These are phyloP conservation scores for Kwoniella shivajii DNA, from an alignment of 1,284 basidiomycete species.

Conservation along the genomic window DNA sequence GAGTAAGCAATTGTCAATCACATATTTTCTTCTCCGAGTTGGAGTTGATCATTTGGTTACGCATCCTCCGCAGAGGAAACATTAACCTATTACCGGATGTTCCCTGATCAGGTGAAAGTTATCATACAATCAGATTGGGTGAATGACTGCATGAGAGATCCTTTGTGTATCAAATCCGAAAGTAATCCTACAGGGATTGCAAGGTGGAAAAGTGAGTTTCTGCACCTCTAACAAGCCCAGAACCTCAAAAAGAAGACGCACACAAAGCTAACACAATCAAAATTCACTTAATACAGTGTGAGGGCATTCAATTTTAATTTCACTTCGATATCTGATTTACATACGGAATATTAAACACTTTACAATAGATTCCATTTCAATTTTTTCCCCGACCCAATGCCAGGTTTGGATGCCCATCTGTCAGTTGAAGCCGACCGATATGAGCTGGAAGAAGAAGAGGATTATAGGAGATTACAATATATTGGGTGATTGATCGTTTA, in stretches of 20 bases:
- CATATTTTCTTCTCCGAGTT: no score
- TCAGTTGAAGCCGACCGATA: neutral
- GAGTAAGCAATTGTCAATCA: no score
- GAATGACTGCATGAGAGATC: conserved; percentile 2
- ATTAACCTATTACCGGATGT: conserved; percentile 6
- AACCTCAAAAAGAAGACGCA: neutral
- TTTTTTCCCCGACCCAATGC: no score
- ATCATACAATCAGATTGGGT: conserved; percentile 7
- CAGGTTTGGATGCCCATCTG: no score
- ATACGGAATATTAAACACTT: no score
- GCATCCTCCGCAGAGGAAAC: no score
- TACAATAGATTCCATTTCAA: no score
- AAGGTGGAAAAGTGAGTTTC: conserved; percentile 8
- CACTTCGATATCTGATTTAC: no score
- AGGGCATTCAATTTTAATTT: no score
- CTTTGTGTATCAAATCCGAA: conserved; percentile 2
- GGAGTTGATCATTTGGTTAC: no score
- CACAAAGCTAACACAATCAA: neutral
- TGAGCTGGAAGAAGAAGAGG: neutral
- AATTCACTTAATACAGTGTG: no score
- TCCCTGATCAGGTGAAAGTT: conserved; percentile 9
- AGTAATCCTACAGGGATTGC: conserved; percentile 4
- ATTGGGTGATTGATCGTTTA: neutral
- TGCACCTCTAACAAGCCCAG: no score
- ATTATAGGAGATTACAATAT: conserved; percentile 2